A percentile compares a stretch with the other conserved stretches of the same genome.
phyloP scores from a whole-genome alignment of 2,329 filamentous ascomycete genomes.

The Dactylellina cionopaga region DNA sequence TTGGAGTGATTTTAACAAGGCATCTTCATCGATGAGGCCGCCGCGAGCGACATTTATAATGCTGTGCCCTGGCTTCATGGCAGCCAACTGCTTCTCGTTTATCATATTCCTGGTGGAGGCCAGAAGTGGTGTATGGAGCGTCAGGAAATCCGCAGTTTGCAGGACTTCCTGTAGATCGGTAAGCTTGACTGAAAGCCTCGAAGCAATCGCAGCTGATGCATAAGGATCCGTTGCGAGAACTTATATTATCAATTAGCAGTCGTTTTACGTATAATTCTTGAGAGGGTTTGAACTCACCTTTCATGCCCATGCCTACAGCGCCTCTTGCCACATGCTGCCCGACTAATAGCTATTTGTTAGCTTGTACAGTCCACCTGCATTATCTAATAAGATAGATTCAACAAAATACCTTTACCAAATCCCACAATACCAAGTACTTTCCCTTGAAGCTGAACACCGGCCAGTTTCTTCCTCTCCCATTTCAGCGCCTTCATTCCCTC shows the following conservation, averaged over 20 bases:
- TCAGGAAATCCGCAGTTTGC: constrained; percentile 77
- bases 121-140: constrained; percentile 81
- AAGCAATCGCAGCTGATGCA: constrained; percentile 76
- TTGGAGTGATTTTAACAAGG: constrained; percentile 75
- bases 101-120: constrained; percentile 80
- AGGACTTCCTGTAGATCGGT: constrained; percentile 70
- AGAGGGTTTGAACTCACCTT: constrained; percentile 54
- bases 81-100: constrained; percentile 71
- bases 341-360: constrained; percentile 62
- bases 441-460: constrained; percentile 79
- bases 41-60: constrained; percentile 83
- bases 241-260: neutral
- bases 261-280: neutral
- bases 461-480: constrained; percentile 79
- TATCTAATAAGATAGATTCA: neutral
- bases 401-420: constrained; percentile 73
- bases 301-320: constrained; percentile 80
- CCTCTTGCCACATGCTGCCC: constrained; percentile 83
- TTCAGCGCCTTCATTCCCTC: constrained; percentile 63
- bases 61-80: constrained; percentile 78
- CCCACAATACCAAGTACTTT: constrained; percentile 82
- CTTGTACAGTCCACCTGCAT: neutral
- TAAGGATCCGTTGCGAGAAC: constrained; percentile 81
- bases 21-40: constrained; percentile 80
- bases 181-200: constrained; percentile 73